Evolutionary conservation across 139 green algal genomes (phyloP), one percentile per base, ranked within the genome.

Genomic region (Micractinium conductrix): DNA sequence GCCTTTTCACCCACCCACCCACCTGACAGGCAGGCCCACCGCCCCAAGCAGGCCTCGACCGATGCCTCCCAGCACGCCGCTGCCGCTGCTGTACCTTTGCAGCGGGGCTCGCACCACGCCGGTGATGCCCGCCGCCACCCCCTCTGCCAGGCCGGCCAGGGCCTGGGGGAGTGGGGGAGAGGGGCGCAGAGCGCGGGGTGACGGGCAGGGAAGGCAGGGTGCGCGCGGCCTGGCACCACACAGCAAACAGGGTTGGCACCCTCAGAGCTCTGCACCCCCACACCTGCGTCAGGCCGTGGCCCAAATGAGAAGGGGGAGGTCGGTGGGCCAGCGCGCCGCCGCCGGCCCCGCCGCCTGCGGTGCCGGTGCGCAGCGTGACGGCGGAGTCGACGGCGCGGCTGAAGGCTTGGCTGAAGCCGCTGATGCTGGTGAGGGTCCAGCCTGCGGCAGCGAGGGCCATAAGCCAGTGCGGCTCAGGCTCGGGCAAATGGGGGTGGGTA

Each of bases 391-490:
- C 81, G 1, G 92, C 84, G 4, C 82, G 85, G 4, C 88, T 81
- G 33, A 92, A 83, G 28, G 85, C 88, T 30, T 79, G 78, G 19
- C 82, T 89, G 82, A 94, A 94, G 53, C 91, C 91, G 21, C 74
- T 75, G 45, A 94, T 86, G 33, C 82, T 90, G 38, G 80, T 87
- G 21, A 94, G 84, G 19, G 91, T 93, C 91, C 91, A 94, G 50
- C 83, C 86, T 87, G 60, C 9, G 42, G 69, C 24, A 53, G 48
- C 16, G 48, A 58, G 48, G 48, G 48, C 16, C 48, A 58, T 16
- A 58, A 58, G 48, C 10, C 12, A 58, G 48, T 58, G 48, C 48
- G 12, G 48, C 12, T 16, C 12, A 16, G 48, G 48, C 16, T 58
- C 12, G 48, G 48, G 12, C 48, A 58, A 24, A 16, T 58, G 48